Base-by-base conservation (phyloP, 2,329 filamentous ascomycete genomes). In the Delphinella strobiligena region DNA sequence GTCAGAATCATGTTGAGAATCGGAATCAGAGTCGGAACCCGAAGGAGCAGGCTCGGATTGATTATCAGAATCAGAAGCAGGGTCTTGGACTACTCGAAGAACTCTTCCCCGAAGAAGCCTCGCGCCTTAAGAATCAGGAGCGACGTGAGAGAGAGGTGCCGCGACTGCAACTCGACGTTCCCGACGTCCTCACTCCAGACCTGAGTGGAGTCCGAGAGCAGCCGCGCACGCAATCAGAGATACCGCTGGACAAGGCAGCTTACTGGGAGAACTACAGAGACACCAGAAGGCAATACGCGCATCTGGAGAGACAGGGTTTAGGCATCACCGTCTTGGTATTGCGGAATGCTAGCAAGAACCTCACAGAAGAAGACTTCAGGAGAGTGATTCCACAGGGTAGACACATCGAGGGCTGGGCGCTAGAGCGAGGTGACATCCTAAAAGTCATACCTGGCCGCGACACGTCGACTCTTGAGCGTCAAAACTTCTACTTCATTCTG, bases 281-380 rank as follows among this genome's bases (percentile, higher is more conserved):
- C 19, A 24, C 29, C 17, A 42, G 39, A 38, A 16, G 36, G 17
- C 19, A 18, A 51, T 39, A 44, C 54, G 31, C 43, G 39, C 37
- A 48, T 50, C 16, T 40, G 49, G n/a, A 46, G 51, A 37, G 49
- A 46, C 41, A 49, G 22, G 47, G 50, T 30, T 51, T 62, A 42
- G 42, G 54, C 4, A 51, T 58, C 4, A 59, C 59, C 1, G 56
- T 64, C 50, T 64, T 88, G 31, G 64, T 78, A 31, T 60, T 87
- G 29, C 64, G 64, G 15, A 71, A 74, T 30, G 69, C 74, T 5
- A 75, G 72, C 50, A 68, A 68, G 41, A 69, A 72, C 15, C 67
- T 88, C 32, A 64, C 67, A 15, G 72, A 79, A 49, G 72, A 71
- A 47, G 83, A 89, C 61, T 88, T 89, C 59, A 69, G 75, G 46